These are phyloP conservation scores for Bipolaris victoriae DNA, from an alignment of 2,329 filamentous ascomycete genomes.

Conservation along the genomic window DNA sequence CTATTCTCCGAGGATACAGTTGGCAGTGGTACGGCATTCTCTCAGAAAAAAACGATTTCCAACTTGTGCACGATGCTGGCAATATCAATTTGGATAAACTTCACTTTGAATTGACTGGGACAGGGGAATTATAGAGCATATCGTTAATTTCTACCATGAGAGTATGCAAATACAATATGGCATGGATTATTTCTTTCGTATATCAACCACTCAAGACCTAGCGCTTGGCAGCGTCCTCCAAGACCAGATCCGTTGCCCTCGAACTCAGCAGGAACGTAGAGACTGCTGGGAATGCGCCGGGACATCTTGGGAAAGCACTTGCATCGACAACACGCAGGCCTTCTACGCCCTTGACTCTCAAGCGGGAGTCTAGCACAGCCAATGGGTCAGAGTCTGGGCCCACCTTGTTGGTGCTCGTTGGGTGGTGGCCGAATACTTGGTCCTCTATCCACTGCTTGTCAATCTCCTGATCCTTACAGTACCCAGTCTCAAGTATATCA, in stretches of 20 bases:
- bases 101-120: no score
- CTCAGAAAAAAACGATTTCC: no score
- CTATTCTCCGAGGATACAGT: not conserved
- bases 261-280: conserved; percentile 52
- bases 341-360: conserved; percentile 54
- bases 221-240: conserved; percentile 21
- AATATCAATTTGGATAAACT: no score
- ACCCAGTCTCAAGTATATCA: conserved; percentile 33
- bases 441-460: conserved; percentile 30
- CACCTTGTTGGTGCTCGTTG: conserved; percentile 28
- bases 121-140: no score
- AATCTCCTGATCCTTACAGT: conserved; percentile 20
- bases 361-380: conserved; percentile 45
- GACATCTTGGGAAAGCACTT: conserved; percentile 38
- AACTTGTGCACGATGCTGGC: no score
- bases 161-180: not conserved
- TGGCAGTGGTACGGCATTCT: not conserved
- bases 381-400: conserved; percentile 34
- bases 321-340: conserved; percentile 55
- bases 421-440: conserved; percentile 30
- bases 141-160: not conserved
- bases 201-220: not conserved
- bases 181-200: not conserved
- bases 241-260: conserved; percentile 27
- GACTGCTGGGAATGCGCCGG: conserved; percentile 59